phyloP scores from a whole-genome alignment of 2,329 filamentous ascomycete species.

The Fusarium pseudoanthophilum region DNA sequence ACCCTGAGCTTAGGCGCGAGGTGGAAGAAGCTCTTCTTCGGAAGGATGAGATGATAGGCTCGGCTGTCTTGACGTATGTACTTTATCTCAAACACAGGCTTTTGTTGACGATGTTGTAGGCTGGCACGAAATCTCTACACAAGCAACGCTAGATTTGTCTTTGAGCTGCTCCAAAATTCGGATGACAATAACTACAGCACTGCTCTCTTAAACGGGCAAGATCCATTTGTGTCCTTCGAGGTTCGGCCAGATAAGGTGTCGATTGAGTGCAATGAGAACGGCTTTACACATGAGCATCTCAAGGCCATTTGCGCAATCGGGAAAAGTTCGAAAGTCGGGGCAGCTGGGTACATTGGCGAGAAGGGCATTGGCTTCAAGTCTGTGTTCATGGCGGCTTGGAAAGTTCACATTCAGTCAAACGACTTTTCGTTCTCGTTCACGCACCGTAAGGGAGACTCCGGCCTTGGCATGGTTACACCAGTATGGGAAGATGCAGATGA shows the following conservation, averaged over 20 bases:
- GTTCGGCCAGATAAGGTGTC: slow-evolving; percentile 52
- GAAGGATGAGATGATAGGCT: slow-evolving; percentile 41
- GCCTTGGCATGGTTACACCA: slow-evolving; percentile 63
- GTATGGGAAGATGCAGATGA: slow-evolving; percentile 50
- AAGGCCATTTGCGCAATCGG: slow-evolving; percentile 58
- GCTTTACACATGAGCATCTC: slow-evolving; percentile 56
- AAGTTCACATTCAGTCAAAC: slow-evolving; percentile 58
- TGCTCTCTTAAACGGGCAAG: slow-evolving; percentile 33
- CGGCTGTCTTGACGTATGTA: slow-evolving; percentile 39
- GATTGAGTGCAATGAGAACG: slow-evolving; percentile 63
- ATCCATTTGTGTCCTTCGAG: slow-evolving; percentile 50
- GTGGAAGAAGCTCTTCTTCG: slow-evolving; percentile 39
- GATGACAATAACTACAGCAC: slow-evolving; percentile 60
- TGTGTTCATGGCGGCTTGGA: slow-evolving; percentile 58
- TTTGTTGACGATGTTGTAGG: slow-evolving; percentile 37
- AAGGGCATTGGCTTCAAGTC: slow-evolving; percentile 65
- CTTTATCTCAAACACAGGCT: not conserved
- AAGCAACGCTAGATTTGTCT: slow-evolving; percentile 59
- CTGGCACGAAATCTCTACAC: slow-evolving; percentile 57
- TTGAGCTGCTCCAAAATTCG: slow-evolving; percentile 65
- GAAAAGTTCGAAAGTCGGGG: slow-evolving; percentile 56
- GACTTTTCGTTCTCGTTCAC: slow-evolving; percentile 57
- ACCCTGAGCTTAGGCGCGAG: slow-evolving; percentile 28
- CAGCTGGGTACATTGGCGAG: slow-evolving; percentile 59
- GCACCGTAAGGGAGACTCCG: slow-evolving; percentile 53